phyloP scores from a whole-genome alignment of 192 early-diverging fungal genomes.

The Coemansia sp. region DNA sequence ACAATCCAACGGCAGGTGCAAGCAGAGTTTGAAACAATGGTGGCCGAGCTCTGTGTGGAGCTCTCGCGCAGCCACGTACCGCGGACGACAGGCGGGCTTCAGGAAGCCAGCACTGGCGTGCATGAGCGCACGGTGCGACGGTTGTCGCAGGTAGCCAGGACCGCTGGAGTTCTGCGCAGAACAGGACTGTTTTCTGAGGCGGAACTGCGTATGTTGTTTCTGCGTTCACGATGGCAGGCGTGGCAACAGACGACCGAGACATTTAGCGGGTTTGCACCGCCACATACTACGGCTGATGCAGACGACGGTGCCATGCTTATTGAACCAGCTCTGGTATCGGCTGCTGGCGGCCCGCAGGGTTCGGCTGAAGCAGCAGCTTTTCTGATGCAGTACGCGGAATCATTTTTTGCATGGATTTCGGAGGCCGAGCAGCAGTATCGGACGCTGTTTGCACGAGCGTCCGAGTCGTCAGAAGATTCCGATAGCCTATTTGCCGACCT shows the following conservation, averaged over 20 bases:
- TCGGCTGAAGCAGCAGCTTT: constrained; percentile 34
- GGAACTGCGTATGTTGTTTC: constrained; percentile 45
- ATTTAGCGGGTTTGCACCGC: constrained; percentile 29
- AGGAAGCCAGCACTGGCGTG: background rate
- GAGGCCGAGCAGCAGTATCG: constrained; percentile 44
- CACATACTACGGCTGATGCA: background rate
- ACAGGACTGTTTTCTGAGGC: constrained; percentile 37
- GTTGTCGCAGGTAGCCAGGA: constrained; percentile 36
- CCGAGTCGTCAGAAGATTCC: background rate
- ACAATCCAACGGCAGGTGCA: constrained; percentile 43
- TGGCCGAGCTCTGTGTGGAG: constrained; percentile 37
- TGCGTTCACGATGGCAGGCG: constrained; percentile 51
- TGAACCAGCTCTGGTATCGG: no score
- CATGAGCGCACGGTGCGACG: constrained; percentile 39
- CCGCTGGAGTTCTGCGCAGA: constrained; percentile 40
- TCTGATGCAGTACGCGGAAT: constrained; percentile 30
- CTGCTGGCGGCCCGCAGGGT: background rate
- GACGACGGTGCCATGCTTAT: background rate
- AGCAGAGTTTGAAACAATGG: constrained; percentile 47
- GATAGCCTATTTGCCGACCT: constrained; percentile 34
- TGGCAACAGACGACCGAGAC: constrained; percentile 37
- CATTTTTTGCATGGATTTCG: constrained; percentile 42
- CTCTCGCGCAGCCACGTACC: constrained; percentile 24
- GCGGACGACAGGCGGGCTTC: background rate
- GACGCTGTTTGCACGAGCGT: constrained; percentile 27